Evolutionary conservation across 2,329 filamentous ascomycete genomes (phyloP).

Genomic region (Beauveria brongniartii): DNA sequence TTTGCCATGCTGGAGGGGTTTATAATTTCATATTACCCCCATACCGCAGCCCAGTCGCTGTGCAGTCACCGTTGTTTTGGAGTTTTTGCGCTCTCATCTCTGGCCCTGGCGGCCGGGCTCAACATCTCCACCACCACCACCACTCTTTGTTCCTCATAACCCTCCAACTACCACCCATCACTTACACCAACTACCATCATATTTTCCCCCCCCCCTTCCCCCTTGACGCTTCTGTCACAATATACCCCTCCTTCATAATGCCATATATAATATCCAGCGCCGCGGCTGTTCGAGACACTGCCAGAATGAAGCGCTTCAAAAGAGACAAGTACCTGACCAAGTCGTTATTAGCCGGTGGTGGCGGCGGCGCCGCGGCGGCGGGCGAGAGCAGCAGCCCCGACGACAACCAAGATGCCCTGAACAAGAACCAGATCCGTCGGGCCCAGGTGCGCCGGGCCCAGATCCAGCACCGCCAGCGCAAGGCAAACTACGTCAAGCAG

Average conservation of each 20-base stretch:
- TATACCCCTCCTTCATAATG: not conserved
- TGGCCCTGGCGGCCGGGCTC: not conserved
- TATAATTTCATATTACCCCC: not conserved
- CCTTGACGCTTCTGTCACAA: not conserved
- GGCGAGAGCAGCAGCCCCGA: slow-evolving; percentile 9
- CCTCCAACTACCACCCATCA: not conserved
- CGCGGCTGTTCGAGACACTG: slow-evolving; percentile 5
- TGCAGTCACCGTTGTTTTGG: not conserved
- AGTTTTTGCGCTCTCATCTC: not conserved
- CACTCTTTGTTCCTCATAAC: not conserved
- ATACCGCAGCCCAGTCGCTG: not conserved
- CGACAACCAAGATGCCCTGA: slow-evolving; percentile 19
- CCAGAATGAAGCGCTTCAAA: slow-evolving; percentile 9
- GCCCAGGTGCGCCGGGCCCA: slow-evolving; percentile 46
- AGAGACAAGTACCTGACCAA: slow-evolving; percentile 5
- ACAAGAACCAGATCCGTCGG: slow-evolving; percentile 38
- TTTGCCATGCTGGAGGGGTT: not conserved
- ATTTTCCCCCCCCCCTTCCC: no score
- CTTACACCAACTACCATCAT: not conserved
- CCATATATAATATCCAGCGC: slow-evolving; percentile 10
- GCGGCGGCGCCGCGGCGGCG: not conserved
- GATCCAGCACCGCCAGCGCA: slow-evolving; percentile 47
- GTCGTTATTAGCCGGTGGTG: not conserved
- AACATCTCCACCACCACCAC: not conserved
- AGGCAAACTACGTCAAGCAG: slow-evolving; percentile 46